Percentiles rank a stretch among this genome's conserved stretches.
phyloP scores from a whole-genome alignment of 2,329 filamentous ascomycete species.

The Diaporthe sp. region DNA sequence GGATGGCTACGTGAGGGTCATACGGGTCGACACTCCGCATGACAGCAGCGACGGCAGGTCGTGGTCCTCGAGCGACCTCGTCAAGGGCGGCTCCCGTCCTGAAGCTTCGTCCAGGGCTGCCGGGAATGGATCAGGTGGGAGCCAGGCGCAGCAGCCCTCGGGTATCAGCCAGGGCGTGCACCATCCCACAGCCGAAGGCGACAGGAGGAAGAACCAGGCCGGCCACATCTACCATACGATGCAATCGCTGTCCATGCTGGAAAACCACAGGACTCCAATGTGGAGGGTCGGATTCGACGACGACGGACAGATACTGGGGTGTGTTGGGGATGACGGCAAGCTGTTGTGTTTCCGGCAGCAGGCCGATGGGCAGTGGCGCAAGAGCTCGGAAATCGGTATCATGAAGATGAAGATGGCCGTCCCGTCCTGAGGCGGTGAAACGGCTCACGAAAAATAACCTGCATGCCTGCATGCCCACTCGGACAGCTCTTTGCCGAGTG shows the following conservation, averaged over 20 bases:
- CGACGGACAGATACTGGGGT: constrained; percentile 80
- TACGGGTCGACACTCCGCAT: constrained; percentile 78
- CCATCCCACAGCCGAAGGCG: constrained; percentile 61
- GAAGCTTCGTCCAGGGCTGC: constrained; percentile 37
- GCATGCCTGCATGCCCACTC: neutral
- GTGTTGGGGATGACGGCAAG: constrained; percentile 82
- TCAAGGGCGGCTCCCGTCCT: constrained; percentile 50
- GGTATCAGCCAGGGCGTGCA: constrained; percentile 68
- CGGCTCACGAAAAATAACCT: neutral
- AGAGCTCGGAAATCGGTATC: constrained; percentile 72
- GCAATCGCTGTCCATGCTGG: constrained; percentile 76
- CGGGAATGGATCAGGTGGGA: constrained; percentile 23
- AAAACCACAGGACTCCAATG: constrained; percentile 77
- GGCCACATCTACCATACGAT: constrained; percentile 76
- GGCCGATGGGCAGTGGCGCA: constrained; percentile 70
- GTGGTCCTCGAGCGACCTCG: constrained; percentile 64
- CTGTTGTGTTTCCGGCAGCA: constrained; percentile 73
- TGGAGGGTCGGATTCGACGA: constrained; percentile 82
- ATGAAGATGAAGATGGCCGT: constrained; percentile 68
- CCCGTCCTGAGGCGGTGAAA: constrained; percentile 50
- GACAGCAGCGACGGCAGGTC: constrained; percentile 62
- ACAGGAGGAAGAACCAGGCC: constrained; percentile 68
- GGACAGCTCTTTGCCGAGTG: constrained; percentile 30
- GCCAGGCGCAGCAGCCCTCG: constrained; percentile 57
- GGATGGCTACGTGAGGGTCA: constrained; percentile 92